These are phyloP conservation scores for Harringtonia lauricola DNA, from an alignment of 2,329 filamentous ascomycete genomes.

Conservation along the genomic window DNA sequence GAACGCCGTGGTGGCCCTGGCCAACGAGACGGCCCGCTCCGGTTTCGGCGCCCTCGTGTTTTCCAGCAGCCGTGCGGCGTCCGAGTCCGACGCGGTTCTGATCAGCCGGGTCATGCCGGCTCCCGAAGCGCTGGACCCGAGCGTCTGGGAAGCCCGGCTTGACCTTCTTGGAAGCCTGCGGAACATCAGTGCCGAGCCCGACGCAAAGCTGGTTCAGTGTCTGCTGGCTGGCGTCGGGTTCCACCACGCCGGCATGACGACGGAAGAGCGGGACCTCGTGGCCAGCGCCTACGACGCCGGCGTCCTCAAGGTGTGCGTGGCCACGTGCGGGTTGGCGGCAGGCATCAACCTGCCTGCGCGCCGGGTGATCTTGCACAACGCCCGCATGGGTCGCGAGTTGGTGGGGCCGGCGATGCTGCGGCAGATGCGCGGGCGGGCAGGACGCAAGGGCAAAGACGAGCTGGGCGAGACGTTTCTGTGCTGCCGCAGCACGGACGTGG, in stretches of 20 bases:
- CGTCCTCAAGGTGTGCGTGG: conserved; percentile 58
- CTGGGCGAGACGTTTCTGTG: conserved; percentile 69
- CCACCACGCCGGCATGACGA: conserved; percentile 61
- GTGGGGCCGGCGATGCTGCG: conserved; percentile 71
- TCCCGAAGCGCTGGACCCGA: conserved; percentile 30
- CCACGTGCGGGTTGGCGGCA: conserved; percentile 70
- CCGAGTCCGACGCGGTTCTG: conserved; percentile 56
- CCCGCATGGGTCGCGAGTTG: conserved; percentile 64
- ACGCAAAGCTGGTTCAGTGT: conserved; percentile 53
- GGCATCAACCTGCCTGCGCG: conserved; percentile 70
- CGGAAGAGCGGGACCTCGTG: conserved; percentile 63
- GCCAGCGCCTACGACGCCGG: conserved; percentile 61
- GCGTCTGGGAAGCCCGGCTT: conserved; percentile 43
- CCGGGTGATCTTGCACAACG: conserved; percentile 64
- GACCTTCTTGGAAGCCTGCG: conserved; percentile 57
- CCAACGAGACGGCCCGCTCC: conserved; percentile 55
- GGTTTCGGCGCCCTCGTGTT: conserved; percentile 66
- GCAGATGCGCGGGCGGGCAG: conserved; percentile 71
- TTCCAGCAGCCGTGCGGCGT: conserved; percentile 55
- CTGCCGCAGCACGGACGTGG: conserved; percentile 56
- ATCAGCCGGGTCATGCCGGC: conserved; percentile 56
- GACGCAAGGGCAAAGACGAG: conserved; percentile 68
- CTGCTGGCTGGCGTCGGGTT: conserved; percentile 60
- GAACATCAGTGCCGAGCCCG: conserved; percentile 50
- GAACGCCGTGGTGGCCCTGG: conserved; percentile 60